Evolutionary conservation across 2,329 filamentous ascomycete genomes (phyloP), one percentile per base, ranked within the genome.

Genomic region (Diaporthe ilicicola): DNA sequence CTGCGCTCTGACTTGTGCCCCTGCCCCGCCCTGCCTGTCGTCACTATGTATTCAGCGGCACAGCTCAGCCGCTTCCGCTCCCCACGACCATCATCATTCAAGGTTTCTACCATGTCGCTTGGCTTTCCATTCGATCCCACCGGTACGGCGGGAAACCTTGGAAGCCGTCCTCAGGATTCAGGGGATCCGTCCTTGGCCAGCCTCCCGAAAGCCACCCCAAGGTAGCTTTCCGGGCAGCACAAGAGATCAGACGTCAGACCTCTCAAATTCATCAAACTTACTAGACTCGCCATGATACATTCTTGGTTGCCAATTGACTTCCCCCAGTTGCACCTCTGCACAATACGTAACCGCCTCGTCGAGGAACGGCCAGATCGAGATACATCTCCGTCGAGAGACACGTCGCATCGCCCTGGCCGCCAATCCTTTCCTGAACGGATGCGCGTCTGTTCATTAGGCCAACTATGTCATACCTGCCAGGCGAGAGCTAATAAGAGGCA

Each of bases 391-490:
- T 34, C 34, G 13, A 61, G 42, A 69, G 55, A 51, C 54, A 54
- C 27, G 46, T 54, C 62, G 62, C 46, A 67, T 54, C 62, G 34
- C 34, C 24, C 50, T 17, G 27, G 37, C 67, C 56, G 56, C 55
- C 56, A 32, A 64, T 70, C 67, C 42, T 51, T 64, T 34, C 39
- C 46, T 34, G 22, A 32, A 64, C 24, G 32, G 59, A 19, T 37
- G 44, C 39, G 29, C 44, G 53, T n/a, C 44, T 64, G 29, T 29
- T 4, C 59, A 37, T 13, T 27, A 62, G 67, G 32, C 62, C 53
- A 61, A 61, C 55, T 65, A 70, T 70, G 69, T 70, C 69, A 70
- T 70, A 55, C 59, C 53, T 69, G 54, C 66, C 53, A 59, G 51
- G n/a, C 42, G 42, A 69, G 54, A 51, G 32, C 39, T 59, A 66